A percentile compares a stretch with the other conserved stretches of the same genome.
phyloP scores from a whole-genome alignment of 305 asterid species.

The Nicotiana rustica region DNA sequence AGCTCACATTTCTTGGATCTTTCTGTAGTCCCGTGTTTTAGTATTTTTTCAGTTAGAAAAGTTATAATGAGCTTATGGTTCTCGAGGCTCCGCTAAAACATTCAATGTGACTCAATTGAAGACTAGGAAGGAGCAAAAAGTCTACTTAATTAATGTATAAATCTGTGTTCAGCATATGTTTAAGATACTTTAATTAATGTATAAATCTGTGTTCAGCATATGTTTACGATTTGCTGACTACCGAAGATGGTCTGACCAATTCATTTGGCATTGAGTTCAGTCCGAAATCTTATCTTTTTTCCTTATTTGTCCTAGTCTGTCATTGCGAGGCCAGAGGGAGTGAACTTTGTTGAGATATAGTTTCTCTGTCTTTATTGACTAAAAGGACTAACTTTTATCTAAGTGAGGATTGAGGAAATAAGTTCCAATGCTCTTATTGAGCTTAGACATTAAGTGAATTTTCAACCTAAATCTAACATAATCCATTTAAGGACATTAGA shows the following conservation, averaged over 20 bases:
- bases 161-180: not conserved
- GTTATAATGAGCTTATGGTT: conserved; percentile 22
- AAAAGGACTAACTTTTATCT: conserved; percentile 11
- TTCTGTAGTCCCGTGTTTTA: conserved; percentile 9
- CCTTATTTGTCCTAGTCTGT: conserved; percentile 22
- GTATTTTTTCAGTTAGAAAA: conserved; percentile 20
- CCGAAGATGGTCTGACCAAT: conserved; percentile 7
- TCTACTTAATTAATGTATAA: not conserved
- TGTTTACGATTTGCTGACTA: conserved; percentile 5
- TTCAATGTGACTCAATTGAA: conserved; percentile 15
- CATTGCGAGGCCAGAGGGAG: not conserved
- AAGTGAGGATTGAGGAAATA: conserved; percentile 25
- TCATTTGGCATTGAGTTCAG: conserved; percentile 28
- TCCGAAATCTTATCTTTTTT: not conserved
- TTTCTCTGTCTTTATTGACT: conserved; percentile 21
- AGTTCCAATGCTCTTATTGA: not conserved
- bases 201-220: not conserved
- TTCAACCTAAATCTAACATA: conserved; percentile 32
- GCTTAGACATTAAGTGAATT: not conserved
- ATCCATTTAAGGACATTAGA: not conserved
- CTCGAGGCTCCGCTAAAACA: not conserved
- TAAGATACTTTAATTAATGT: not conserved
- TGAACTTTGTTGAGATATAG: not conserved
- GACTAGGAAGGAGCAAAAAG: conserved; percentile 9
- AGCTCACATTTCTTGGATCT: conserved; percentile 34